phyloP scores from a whole-genome alignment of 768 basidiomycete genomes.

The Asterophora lycoperdoides region DNA sequence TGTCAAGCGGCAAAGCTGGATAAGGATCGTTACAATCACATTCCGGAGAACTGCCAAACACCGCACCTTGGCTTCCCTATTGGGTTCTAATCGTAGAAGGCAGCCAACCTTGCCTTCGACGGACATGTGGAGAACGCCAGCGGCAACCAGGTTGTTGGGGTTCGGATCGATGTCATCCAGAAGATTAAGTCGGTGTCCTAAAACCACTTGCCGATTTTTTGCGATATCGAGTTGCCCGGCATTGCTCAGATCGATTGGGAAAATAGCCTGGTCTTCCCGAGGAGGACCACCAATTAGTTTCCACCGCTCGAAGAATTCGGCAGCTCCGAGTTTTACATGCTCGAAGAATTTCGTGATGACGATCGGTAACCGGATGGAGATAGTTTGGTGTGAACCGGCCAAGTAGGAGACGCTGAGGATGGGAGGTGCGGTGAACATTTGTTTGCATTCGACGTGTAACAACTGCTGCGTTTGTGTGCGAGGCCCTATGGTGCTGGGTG shows the following conservation, averaged over 20 bases:
- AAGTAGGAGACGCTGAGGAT: slow-evolving; percentile 86
- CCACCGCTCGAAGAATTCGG: slow-evolving; percentile 98
- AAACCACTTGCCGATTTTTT: slow-evolving; percentile 70
- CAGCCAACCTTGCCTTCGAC: slow-evolving; percentile 93
- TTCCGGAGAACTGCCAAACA: neutral
- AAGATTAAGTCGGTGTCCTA: slow-evolving; percentile 72
- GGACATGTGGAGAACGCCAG: slow-evolving; percentile 96
- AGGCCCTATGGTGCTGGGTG: slow-evolving; percentile 74
- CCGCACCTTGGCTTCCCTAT: slow-evolving; percentile 88
- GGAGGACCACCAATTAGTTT: slow-evolving; percentile 95
- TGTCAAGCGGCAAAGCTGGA: slow-evolving; percentile 85
- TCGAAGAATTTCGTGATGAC: slow-evolving; percentile 91
- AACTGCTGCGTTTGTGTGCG: slow-evolving; percentile 91
- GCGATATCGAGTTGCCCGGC: slow-evolving; percentile 70
- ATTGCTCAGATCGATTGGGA: slow-evolving; percentile 68
- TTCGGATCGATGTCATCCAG: slow-evolving; percentile 90
- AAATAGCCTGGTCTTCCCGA: slow-evolving; percentile 84
- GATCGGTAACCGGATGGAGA: slow-evolving; percentile 82
- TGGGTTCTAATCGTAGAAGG: slow-evolving; percentile 88
- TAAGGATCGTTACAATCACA: neutral
- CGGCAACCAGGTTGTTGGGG: slow-evolving; percentile 87
- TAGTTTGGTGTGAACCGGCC: slow-evolving; percentile 85
- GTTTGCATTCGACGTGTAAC: slow-evolving; percentile 93
- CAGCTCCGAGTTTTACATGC: slow-evolving; percentile 75
- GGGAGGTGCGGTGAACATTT: slow-evolving; percentile 71